Evolutionary conservation across 805 yeast genomes (phyloP).

Genomic region (Suhomyces faveliae): DNA sequence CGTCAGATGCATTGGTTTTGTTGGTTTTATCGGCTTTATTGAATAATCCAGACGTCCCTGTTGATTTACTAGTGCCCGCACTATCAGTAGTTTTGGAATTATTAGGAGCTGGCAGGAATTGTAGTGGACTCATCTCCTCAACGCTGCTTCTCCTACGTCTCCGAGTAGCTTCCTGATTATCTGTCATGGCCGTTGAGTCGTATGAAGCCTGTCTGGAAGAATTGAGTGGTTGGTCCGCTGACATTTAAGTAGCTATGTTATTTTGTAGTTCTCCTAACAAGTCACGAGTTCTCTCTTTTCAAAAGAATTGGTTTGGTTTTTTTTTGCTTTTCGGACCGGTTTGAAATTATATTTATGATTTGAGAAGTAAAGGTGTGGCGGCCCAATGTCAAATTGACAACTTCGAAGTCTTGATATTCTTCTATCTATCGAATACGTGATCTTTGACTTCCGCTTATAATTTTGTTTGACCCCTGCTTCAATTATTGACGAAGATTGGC

Average conservation of each 20-base stretch:
- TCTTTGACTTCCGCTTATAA: neutral
- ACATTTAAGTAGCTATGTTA: neutral
- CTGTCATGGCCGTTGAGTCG: neutral
- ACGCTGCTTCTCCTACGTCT: neutral
- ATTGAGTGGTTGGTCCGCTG: neutral
- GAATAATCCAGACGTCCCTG: neutral
- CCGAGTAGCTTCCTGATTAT: neutral
- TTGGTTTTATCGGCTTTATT: neutral
- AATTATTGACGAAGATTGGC: neutral
- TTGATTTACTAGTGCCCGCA: neutral
- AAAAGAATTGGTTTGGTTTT: neutral
- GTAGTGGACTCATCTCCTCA: neutral
- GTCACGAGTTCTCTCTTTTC: neutral
- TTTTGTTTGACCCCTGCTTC: too few relatives aligned
- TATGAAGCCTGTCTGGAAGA: conserved; percentile 3
- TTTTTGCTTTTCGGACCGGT: neutral
- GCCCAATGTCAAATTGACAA: neutral
- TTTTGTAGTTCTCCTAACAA: neutral
- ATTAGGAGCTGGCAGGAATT: neutral
- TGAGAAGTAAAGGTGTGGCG: neutral
- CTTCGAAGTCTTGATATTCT: neutral
- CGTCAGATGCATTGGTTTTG: neutral
- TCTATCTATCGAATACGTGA: neutral
- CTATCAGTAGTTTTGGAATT: neutral
- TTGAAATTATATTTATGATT: neutral